A percentile compares a stretch with the other conserved stretches of the same genome.
phyloP scores from a whole-genome alignment of 345 rosid species.

The Pelargonium nanum region DNA sequence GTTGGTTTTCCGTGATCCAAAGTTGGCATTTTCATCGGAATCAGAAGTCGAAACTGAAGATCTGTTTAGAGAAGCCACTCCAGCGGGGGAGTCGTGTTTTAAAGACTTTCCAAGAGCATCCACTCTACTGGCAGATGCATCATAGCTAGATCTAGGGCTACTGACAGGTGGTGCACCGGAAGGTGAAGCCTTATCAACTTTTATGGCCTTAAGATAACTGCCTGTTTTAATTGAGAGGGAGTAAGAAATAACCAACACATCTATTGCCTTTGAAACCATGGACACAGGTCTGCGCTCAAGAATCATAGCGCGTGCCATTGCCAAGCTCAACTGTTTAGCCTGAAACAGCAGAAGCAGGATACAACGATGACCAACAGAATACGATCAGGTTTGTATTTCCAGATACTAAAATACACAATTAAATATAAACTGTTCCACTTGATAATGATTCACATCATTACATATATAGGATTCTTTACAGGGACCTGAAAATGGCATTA shows the following conservation, averaged over 20 bases:
- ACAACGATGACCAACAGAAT: neutral
- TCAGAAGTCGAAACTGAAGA: conserved; percentile 36
- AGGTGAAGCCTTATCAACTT: conserved; percentile 34
- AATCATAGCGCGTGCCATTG: conserved; percentile 53
- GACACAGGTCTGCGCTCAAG: conserved; percentile 82
- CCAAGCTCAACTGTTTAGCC: conserved; percentile 87
- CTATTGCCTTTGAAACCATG: conserved; percentile 66
- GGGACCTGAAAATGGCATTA: too few relatives aligned
- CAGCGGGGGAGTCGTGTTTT: conserved; percentile 21
- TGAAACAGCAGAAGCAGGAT: conserved; percentile 27
- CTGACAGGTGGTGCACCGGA: conserved; percentile 23
- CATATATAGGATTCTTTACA: neutral
- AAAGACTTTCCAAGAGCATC: conserved; percentile 25
- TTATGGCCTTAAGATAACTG: conserved; percentile 47
- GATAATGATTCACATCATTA: neutral
- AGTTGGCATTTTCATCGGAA: conserved; percentile 37
- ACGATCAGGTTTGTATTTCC: neutral
- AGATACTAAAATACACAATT: neutral
- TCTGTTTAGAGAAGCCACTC: conserved; percentile 19
- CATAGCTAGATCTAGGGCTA: conserved; percentile 20
- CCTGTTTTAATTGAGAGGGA: conserved; percentile 63
- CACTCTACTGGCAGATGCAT: conserved; percentile 29
- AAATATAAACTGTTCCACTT: neutral
- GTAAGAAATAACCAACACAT: conserved; percentile 65
- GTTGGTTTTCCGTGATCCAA: conserved; percentile 27